Conservation (phyloP, 1,284 basidiomycete species). For the Trichosporon sp. region DNA sequence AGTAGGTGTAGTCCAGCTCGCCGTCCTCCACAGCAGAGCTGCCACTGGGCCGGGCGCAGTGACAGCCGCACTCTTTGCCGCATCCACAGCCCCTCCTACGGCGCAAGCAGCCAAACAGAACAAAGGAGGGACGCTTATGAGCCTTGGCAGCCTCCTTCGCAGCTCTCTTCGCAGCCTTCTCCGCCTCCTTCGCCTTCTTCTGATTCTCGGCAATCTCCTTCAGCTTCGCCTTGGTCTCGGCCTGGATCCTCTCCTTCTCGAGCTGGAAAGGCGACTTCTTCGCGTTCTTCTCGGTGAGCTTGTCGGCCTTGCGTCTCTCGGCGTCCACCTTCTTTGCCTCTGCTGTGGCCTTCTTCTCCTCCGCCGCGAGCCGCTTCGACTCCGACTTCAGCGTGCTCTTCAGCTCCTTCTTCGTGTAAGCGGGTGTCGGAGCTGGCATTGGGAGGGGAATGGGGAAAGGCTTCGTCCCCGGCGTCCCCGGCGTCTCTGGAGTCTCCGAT, state of each 20-base stretch:
- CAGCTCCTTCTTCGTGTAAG: neutral
- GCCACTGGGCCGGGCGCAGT: neutral
- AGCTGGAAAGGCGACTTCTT: neutral
- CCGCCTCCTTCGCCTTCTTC: neutral
- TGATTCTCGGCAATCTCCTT: neutral
- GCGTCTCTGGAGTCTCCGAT: too few relatives aligned
- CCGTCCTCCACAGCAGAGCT: constrained; percentile 24
- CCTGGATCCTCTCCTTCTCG: neutral
- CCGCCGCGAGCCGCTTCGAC: neutral
- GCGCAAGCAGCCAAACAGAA: neutral
- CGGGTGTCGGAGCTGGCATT: neutral
- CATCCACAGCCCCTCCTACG: neutral
- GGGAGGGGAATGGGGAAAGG: neutral
- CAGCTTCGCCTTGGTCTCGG: neutral
- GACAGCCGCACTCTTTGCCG: neutral
- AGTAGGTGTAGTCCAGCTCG: constrained; percentile 35
- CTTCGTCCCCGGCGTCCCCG: neutral
- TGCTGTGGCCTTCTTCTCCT: neutral
- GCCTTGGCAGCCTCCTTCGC: neutral
- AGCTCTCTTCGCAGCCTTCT: neutral
- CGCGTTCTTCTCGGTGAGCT: neutral
- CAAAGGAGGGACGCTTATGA: neutral
- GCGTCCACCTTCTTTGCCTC: neutral
- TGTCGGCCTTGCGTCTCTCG: neutral
- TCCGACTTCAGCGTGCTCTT: neutral